Conservation (phyloP, 2,329 filamentous ascomycete genomes). For the Zasmidium citrigriseum region DNA sequence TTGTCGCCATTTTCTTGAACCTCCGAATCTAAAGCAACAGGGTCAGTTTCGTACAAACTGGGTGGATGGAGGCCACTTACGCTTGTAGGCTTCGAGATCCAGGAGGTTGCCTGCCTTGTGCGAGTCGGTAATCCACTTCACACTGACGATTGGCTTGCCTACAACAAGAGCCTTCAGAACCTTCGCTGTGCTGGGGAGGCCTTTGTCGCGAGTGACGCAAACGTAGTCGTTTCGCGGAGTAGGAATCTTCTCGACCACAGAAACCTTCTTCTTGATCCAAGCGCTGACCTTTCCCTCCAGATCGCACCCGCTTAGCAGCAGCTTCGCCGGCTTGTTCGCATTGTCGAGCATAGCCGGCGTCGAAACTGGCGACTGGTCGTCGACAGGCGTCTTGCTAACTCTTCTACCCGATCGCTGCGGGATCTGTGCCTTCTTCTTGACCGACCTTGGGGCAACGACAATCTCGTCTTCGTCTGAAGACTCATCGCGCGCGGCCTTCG, state of each 20-base stretch:
- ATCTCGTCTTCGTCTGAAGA: neutral
- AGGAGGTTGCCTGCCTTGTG: slow-evolving; percentile 39
- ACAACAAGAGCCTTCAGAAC: slow-evolving; percentile 46
- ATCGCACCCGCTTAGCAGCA: slow-evolving; percentile 25
- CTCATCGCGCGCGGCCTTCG: neutral
- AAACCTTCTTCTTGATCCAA: slow-evolving; percentile 38
- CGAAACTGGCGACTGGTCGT: neutral
- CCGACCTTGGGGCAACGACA: neutral
- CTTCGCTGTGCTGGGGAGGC: slow-evolving; percentile 47
- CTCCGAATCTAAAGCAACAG: neutral
- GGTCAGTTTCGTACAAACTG: neutral
- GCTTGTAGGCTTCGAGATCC: slow-evolving; percentile 33
- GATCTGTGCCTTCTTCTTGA: neutral
- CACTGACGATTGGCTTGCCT: slow-evolving; percentile 48
- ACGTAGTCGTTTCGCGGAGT: slow-evolving; percentile 32
- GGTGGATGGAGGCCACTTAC: neutral
- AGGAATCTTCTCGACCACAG: slow-evolving; percentile 34
- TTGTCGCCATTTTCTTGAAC: neutral
- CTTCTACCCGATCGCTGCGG: neutral
- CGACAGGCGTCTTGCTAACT: neutral
- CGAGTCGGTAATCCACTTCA: slow-evolving; percentile 48
- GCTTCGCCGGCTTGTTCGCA: slow-evolving; percentile 11
- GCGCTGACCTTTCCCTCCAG: slow-evolving; percentile 20
- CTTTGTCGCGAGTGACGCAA: slow-evolving; percentile 39
- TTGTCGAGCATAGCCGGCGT: neutral